Conservation (phyloP, 345 rosid genomes). For the Euphorbia pulcherrima region DNA sequence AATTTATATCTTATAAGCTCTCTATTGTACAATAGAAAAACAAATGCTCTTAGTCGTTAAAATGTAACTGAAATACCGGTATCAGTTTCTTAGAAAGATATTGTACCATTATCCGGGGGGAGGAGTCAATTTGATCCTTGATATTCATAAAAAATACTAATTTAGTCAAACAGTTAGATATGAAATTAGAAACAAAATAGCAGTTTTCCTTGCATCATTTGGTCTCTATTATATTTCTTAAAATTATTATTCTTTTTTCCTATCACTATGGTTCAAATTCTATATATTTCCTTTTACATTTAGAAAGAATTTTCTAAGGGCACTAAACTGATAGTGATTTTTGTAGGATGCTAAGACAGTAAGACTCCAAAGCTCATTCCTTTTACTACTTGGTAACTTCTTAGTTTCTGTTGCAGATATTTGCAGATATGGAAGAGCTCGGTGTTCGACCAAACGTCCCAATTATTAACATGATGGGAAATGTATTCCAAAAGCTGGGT, state of each 20-base stretch:
- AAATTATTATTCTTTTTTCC: not conserved
- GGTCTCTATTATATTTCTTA: not conserved
- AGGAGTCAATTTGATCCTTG: not conserved
- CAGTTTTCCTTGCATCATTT: not conserved
- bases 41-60: not conserved
- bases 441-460: slow-evolving; percentile 61
- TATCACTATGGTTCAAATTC: not conserved
- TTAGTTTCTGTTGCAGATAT: slow-evolving; percentile 42
- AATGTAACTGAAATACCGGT: not conserved
- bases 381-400: slow-evolving; percentile 6
- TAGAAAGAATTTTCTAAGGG: not conserved
- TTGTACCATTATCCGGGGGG: not conserved
- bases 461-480: slow-evolving; percentile 67
- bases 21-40: not conserved
- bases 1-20: not conserved
- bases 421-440: slow-evolving; percentile 99
- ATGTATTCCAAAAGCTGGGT: slow-evolving; percentile 53
- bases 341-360: not conserved
- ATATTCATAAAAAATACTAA: not conserved
- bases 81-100: not conserved
- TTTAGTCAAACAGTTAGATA: not conserved
- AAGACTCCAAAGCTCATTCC: not conserved
- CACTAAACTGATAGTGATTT: slow-evolving; percentile 1
- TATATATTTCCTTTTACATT: not conserved
- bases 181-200: not conserved